These are phyloP conservation scores for Mycena citricolor DNA, from an alignment of 1,284 basidiomycete genomes.

Conservation along the genomic window DNA sequence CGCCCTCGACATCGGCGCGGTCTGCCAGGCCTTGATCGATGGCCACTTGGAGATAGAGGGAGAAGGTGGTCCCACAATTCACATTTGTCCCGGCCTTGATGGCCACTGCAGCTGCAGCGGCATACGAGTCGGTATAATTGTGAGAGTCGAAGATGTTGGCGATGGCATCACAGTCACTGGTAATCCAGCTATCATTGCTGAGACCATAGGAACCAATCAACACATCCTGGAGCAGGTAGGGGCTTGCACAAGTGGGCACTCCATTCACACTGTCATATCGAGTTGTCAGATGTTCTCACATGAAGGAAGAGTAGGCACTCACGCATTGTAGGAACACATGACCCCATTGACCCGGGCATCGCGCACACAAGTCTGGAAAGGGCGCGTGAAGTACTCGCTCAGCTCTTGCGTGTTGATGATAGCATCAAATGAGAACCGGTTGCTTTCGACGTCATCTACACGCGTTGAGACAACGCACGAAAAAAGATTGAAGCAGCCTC, in stretches of 20 bases:
- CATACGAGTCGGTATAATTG: conserved; percentile 42
- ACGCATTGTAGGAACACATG: conserved; percentile 64
- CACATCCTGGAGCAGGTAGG: conserved; percentile 49
- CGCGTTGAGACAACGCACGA: conserved; percentile 49
- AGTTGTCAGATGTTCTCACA: conserved; percentile 46
- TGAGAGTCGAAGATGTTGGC: conserved; percentile 49
- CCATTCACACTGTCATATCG: conserved; percentile 61
- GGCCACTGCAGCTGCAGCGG: conserved; percentile 47
- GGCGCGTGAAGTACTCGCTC: conserved; percentile 51
- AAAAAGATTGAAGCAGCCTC: conserved; percentile 51
- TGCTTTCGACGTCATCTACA: conserved; percentile 55
- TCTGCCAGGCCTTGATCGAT: conserved; percentile 47
- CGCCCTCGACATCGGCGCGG: conserved; percentile 41
- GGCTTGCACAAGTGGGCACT: conserved; percentile 51
- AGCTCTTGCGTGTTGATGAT: conserved; percentile 51
- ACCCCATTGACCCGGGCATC: conserved; percentile 56
- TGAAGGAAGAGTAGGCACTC: too few species aligned
- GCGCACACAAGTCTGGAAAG: conserved; percentile 54
- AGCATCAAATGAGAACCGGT: conserved; percentile 49
- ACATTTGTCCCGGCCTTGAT: conserved; percentile 53
- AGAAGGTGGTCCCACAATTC: conserved; percentile 51
- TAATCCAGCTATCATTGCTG: conserved; percentile 46
- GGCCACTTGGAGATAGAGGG: conserved; percentile 42
- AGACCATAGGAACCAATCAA: conserved; percentile 51
- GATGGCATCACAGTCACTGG: conserved; percentile 41